Base-by-base conservation (phyloP, 2,329 filamentous ascomycete species). In the Alternaria sp. region DNA sequence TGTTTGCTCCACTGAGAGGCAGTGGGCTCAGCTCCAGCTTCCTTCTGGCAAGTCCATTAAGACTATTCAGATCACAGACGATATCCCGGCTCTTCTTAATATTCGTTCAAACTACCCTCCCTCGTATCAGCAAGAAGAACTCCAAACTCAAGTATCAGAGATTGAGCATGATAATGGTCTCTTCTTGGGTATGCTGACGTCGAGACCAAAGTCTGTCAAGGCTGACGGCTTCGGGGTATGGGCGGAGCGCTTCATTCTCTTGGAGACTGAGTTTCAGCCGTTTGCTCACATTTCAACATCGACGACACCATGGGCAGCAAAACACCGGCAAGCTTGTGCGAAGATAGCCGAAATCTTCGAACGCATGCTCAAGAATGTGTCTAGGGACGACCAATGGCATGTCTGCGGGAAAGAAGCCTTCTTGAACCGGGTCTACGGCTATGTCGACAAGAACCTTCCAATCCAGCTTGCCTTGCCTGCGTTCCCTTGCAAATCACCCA, bases 401-500 rank as follows among this genome's bases (percentile, higher is more conserved):
- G 48, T 63, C 33, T 54, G 59, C 31, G 72, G 72, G 8, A 67
- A 69, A 9, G 57, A 67, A 11, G 51, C 51, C 17, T 75, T 75
- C 51, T 51, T 72, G 26, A 64, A 68, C 46, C 63, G 69, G 1
- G 69, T 73, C 2, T 68, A 68, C 29, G 69, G 66, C 21, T 74
- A 69, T 45, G 70, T 74, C 14, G 66, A 67, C 37, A 65, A 65
- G 41, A 67, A 65, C 36, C 51, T 66, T 55, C 70, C 67, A 0
- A 72, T 75, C n/a, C 66, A 66, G 6, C 61, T 72, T 17, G 65
- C 66, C 23, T 76, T 88, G 1, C 86, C 86, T 0, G 85, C 85
- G 0, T 88, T 88, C 49, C 86, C 86, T 0, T 88, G 86, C 79
- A 88, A 88, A 66, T 87, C 85, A 0, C 82, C 85, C 14, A 88